Percentiles rank a stretch among this genome's conserved stretches.
Evolutionary conservation across 2,329 filamentous ascomycete species (phyloP).

Genomic region (Monosporascus cannonballus): DNA sequence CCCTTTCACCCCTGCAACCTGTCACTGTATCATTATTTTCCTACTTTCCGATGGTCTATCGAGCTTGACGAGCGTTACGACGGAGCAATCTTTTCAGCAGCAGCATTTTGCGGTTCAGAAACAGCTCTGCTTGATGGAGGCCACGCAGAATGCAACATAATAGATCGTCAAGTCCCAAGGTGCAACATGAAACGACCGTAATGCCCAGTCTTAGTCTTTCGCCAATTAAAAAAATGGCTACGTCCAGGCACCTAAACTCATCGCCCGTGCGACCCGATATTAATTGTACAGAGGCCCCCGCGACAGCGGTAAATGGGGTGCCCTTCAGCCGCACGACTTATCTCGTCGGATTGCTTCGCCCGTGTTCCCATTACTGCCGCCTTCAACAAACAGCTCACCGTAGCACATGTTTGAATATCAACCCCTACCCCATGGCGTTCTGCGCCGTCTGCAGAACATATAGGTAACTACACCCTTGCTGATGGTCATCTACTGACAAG

Average conservation of each 20-base stretch:
- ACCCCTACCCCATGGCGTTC: neutral
- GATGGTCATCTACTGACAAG: neutral
- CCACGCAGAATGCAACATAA: conserved; percentile 32
- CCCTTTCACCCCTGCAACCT: conserved; percentile 22
- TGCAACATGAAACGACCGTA: conserved; percentile 31
- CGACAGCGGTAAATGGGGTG: conserved; percentile 16
- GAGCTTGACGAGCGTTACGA: conserved; percentile 30
- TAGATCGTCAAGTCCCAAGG: conserved; percentile 32
- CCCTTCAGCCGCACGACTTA: neutral
- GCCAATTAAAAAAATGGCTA: conserved; percentile 21
- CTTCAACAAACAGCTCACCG: neutral
- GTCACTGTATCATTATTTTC: conserved; percentile 32
- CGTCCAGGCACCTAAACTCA: conserved; percentile 12
- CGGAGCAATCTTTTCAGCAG: conserved; percentile 22
- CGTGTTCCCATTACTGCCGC: neutral
- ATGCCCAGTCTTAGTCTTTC: conserved; percentile 19
- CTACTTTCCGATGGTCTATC: conserved; percentile 24
- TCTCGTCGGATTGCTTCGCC: neutral
- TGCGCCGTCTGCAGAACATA: neutral
- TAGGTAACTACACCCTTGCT: neutral
- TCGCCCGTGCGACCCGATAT: conserved; percentile 13
- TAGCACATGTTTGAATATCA: neutral
- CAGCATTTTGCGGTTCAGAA: conserved; percentile 23
- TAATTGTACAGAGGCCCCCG: conserved; percentile 12
- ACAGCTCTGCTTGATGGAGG: conserved; percentile 26